Base-by-base conservation (phyloP, 2,329 filamentous ascomycete species). In the Verticillium albo-atrum region DNA sequence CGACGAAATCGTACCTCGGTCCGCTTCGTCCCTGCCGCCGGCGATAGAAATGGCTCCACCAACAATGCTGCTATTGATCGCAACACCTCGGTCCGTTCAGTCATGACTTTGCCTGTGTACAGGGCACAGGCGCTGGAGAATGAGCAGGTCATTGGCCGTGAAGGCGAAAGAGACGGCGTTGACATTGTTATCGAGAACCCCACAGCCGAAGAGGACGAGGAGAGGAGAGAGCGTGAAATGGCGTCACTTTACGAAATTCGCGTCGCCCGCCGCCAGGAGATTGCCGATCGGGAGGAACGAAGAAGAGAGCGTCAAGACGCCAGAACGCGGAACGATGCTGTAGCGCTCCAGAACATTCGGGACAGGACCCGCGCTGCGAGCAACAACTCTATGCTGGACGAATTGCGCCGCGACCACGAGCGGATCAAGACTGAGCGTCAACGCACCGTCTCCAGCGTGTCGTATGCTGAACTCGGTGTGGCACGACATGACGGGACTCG, bases 51-150 rank as follows among this genome's bases (percentile, higher is more conserved):
- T n/a, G 51, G 12, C 9, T 51, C 54, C 3, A 75, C 75, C 55
- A 68, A 70, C 51, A 59, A 56, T 47, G 55, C 63, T 9, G 52
- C 64, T 4, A 56, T 97, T 14, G 90, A 94, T 70, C 85, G 94
- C 32, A 89, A 94, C 67, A 92, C 91, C 1, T 96, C 91, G 9
- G 82, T 98, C 53, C 88, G 94, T 58, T 96, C 92, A n/a, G 87
- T 98, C 59, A 95, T 97, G 83, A 98, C 95, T 0, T 77, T 99
- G 3, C 95, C 95, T 0, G 84, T 90, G 0, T 99, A 99, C 72
- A 88, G 89, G 3, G 83, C 82, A 17, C 86, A 85, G 28, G 86
- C 92, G 0, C 82, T 85, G 55, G 88, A 90, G 23, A 88, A 86
- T 53, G 95, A 99, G 73, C 88, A 88, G 65, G 87, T 97, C 1